Evolutionary conservation across 2,329 filamentous ascomycete genomes (phyloP).

Genomic region (Phaeosphaeria sp.): DNA sequence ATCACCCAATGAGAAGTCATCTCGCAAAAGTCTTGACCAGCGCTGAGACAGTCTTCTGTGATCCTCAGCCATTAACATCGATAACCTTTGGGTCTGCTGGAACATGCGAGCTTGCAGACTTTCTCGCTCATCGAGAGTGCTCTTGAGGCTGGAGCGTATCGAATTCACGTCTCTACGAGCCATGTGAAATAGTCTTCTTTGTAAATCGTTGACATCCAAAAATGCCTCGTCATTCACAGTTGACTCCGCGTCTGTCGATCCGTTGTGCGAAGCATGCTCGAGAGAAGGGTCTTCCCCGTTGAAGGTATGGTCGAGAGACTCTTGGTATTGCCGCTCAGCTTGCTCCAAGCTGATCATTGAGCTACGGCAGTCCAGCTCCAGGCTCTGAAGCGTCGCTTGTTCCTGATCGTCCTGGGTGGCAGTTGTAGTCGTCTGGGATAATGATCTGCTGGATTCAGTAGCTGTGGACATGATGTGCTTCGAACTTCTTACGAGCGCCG

Average conservation of each 20-base stretch:
- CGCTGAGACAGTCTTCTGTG: constrained; percentile 5
- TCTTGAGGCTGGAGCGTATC: constrained; percentile 14
- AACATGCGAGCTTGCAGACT: neutral
- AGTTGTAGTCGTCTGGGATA: neutral
- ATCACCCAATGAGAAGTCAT: neutral
- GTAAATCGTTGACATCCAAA: neutral
- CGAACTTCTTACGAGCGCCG: constrained; percentile 11
- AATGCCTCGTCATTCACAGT: neutral
- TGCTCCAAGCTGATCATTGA: constrained; percentile 23
- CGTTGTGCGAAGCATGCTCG: neutral
- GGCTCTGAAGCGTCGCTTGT: constrained; percentile 15
- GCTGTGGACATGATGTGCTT: neutral
- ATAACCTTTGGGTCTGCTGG: constrained; percentile 1
- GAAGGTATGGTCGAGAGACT: constrained; percentile 1
- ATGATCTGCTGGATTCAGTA: neutral
- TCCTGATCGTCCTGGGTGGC: constrained; percentile 20
- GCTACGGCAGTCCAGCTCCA: constrained; percentile 20
- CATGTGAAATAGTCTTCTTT: constrained; percentile 1
- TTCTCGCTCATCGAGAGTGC: neutral
- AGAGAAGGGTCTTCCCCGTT: neutral
- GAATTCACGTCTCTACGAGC: constrained; percentile 14
- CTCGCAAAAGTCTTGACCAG: neutral
- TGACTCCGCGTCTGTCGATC: neutral
- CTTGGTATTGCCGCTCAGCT: constrained; percentile 12
- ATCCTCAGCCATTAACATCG: constrained; percentile 6